Conservation (phyloP, 352 stramenopile genomes). For the Globisporangium takayamanum region DNA sequence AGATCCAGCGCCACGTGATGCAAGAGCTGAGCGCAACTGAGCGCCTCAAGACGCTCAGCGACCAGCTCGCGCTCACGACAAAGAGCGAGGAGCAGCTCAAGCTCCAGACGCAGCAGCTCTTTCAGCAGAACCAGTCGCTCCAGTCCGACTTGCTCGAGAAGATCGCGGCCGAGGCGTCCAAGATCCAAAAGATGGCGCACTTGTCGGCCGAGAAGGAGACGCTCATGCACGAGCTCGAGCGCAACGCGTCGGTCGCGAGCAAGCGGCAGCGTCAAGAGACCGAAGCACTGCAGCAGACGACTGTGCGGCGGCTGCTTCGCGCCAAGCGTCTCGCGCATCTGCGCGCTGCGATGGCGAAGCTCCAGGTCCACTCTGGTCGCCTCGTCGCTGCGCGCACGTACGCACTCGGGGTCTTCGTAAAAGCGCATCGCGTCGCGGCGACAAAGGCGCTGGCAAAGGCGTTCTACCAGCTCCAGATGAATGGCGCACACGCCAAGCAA, state of each 20-base stretch:
- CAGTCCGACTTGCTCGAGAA: conserved; percentile 63
- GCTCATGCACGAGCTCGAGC: conserved; percentile 42
- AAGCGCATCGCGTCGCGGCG: conserved; percentile 3
- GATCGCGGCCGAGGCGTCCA: conserved; percentile 51
- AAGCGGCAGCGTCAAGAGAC: conserved; percentile 24
- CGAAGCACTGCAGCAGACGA: conserved; percentile 19
- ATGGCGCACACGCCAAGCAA: neutral
- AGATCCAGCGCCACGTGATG: conserved; percentile 55
- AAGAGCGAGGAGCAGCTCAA: conserved; percentile 69
- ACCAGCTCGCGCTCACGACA: conserved; percentile 42
- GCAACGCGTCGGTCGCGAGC: conserved; percentile 26
- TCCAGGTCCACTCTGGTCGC: conserved; percentile 3
- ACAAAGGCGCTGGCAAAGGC: conserved; percentile 8
- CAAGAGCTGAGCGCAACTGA: conserved; percentile 49
- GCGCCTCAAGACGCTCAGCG: conserved; percentile 40
- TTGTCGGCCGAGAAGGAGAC: conserved; percentile 54
- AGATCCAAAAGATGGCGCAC: conserved; percentile 64
- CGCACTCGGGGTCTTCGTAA: conserved; percentile 3
- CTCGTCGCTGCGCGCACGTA: neutral
- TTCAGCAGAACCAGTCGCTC: conserved; percentile 62
- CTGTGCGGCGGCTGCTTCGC: conserved; percentile 27
- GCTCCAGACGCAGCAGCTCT: conserved; percentile 58
- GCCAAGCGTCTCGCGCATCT: conserved; percentile 25
- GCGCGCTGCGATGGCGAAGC: conserved; percentile 7
- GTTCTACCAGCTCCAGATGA: conserved; percentile 6